phyloP scores from a whole-genome alignment of 2,329 filamentous ascomycete genomes.

The Sphaerulina vaccinii region DNA sequence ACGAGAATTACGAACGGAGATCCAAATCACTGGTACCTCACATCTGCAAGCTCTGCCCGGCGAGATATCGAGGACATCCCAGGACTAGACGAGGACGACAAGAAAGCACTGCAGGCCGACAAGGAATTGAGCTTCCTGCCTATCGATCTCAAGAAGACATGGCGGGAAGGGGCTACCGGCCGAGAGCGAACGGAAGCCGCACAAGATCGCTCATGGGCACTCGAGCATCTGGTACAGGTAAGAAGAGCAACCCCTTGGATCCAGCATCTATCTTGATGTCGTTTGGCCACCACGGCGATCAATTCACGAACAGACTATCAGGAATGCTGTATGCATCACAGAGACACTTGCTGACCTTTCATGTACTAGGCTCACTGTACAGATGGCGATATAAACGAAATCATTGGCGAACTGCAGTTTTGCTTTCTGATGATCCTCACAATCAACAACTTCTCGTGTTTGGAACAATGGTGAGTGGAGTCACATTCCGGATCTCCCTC shows the following conservation, averaged over 20 bases:
- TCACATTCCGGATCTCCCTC: no score
- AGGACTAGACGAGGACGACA: conserved; percentile 45
- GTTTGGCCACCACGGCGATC: no score
- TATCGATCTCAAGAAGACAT: conserved; percentile 61
- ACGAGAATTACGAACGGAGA: conserved; percentile 51
- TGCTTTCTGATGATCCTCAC: conserved; percentile 63
- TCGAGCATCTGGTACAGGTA: conserved; percentile 55
- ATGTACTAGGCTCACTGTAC: conserved; percentile 42
- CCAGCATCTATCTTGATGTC: no score
- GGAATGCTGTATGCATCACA: no score
- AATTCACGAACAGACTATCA: no score
- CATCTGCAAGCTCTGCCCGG: conserved; percentile 57
- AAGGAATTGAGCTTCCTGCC: conserved; percentile 56
- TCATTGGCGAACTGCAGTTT: conserved; percentile 62
- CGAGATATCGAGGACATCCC: conserved; percentile 61
- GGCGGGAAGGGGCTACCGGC: conserved; percentile 61
- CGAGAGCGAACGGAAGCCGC: conserved; percentile 62
- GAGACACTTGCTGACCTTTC: no score
- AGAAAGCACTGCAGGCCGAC: conserved; percentile 37
- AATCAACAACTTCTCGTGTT: conserved; percentile 64
- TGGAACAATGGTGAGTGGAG: conserved; percentile 68
- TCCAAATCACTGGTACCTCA: conserved; percentile 54
- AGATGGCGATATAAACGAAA: conserved; percentile 30
- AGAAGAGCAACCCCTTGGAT: no score
- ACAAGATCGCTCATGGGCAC: conserved; percentile 61